A percentile compares a stretch with the other conserved stretches of the same genome.
phyloP scores from a whole-genome alignment of 805 yeast genomes.

The Ogataea paraovalis region DNA sequence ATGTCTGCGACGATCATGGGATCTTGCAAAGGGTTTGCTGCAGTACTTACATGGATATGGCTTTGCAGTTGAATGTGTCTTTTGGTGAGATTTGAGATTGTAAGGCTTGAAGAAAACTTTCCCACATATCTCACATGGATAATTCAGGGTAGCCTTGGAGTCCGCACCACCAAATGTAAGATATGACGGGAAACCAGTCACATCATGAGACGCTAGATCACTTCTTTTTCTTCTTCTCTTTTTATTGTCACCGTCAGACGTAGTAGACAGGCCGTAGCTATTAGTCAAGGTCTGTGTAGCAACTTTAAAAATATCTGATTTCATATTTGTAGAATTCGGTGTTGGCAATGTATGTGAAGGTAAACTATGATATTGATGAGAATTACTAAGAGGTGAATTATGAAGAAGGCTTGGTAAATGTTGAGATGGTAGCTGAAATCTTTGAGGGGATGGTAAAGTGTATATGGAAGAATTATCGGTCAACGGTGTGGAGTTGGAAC shows the following conservation, averaged over 20 bases:
- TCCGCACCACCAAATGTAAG: neutral
- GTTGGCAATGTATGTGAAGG: neutral
- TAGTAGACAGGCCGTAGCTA: too few relatives aligned
- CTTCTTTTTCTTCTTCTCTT: slow-evolving; percentile 5
- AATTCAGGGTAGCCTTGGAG: slow-evolving; percentile 13
- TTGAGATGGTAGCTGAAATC: slow-evolving; percentile 2
- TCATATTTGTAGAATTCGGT: neutral
- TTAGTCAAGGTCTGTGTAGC: neutral
- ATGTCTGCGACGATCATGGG: slow-evolving; percentile 74
- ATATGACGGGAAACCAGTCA: neutral
- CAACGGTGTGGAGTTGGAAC: neutral
- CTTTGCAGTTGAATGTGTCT: slow-evolving; percentile 58
- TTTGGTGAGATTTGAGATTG: slow-evolving; percentile 47
- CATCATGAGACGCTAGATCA: neutral
- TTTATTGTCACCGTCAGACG: too few relatives aligned
- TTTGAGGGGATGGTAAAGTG: slow-evolving; percentile 1
- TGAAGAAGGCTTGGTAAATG: neutral
- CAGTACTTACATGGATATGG: slow-evolving; percentile 67
- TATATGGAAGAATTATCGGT: neutral
- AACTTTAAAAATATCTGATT: neutral
- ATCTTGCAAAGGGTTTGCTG: slow-evolving; percentile 66
- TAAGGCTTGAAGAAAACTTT: slow-evolving; percentile 46
- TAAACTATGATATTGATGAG: neutral
- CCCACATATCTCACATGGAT: slow-evolving; percentile 41
- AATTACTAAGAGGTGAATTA: neutral